These are phyloP conservation scores for Paracamarosporium sp. DNA, from an alignment of 2,329 filamentous ascomycete genomes.

Conservation along the genomic window DNA sequence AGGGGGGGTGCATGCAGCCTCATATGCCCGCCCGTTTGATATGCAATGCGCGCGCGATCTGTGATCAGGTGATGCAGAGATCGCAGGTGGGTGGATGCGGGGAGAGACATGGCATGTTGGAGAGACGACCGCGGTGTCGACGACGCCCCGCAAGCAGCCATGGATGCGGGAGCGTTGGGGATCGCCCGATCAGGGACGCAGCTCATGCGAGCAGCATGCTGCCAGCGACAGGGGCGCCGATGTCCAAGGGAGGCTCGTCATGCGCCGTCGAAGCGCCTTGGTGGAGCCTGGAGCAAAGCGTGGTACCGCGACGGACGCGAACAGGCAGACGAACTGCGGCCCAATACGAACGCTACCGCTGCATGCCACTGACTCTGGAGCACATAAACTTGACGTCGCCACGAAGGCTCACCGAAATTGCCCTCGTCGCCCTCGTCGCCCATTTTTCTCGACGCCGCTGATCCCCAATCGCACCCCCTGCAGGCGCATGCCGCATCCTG, in stretches of 20 bases:
- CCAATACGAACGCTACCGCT: background rate
- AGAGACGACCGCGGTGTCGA: too few relatives aligned
- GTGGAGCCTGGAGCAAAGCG: background rate
- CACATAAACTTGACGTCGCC: background rate
- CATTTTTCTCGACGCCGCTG: background rate
- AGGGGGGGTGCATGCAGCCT: background rate
- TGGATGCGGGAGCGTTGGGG: background rate
- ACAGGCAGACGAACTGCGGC: background rate
- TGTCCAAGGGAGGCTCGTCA: background rate
- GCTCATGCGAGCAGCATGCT: background rate
- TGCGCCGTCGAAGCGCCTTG: background rate
- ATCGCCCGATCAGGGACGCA: background rate
- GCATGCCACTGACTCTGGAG: constrained; percentile 7
- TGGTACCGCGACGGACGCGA: background rate
- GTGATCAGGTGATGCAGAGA: background rate
- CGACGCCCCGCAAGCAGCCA: background rate
- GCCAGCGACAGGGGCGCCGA: background rate
- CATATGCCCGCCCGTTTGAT: background rate
- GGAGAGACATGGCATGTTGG: background rate
- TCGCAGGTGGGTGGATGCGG: background rate
- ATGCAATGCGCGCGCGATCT: background rate
- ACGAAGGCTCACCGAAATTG: background rate
- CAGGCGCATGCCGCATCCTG: constrained; percentile 8
- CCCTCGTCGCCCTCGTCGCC: background rate
- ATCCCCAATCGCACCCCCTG: constrained; percentile 9